Percentiles rank a stretch among this genome's conserved stretches.
These are phyloP conservation scores for Lycium ferocissimum DNA, from an alignment of 257 asterid genomes.

Conservation along the genomic window DNA sequence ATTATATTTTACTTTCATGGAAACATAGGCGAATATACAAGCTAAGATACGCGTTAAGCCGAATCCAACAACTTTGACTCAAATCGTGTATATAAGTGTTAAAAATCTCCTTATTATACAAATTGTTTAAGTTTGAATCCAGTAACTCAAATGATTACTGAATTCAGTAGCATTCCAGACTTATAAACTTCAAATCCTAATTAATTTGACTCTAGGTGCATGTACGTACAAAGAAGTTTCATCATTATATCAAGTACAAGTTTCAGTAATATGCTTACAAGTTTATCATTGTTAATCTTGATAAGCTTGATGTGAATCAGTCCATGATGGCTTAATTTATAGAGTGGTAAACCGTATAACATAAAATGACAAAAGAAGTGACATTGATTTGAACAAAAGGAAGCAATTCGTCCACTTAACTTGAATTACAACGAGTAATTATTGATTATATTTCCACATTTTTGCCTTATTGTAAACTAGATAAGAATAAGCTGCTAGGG, in stretches of 20 bases:
- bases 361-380: background rate
- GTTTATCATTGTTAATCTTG: background rate
- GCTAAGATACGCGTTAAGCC: background rate
- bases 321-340: background rate
- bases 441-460: background rate
- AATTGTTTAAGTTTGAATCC: too few relatives aligned
- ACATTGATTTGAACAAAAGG: background rate
- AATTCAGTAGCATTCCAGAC: background rate
- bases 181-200: too few relatives aligned
- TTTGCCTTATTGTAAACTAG: background rate
- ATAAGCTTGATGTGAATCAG: background rate
- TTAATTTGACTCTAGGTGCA: too few relatives aligned
- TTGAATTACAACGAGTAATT: background rate
- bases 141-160: too few relatives aligned
- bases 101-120: too few relatives aligned
- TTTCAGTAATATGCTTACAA: background rate
- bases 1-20: background rate
- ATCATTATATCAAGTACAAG: background rate
- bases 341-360: background rate
- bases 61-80: background rate
- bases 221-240: background rate
- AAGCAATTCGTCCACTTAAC: conserved; percentile 1
- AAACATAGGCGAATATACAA: background rate
- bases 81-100: too few relatives aligned
- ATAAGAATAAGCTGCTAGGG: background rate